phyloP scores from a whole-genome alignment of 2,329 filamentous ascomycete genomes.

The Pseudofabraea citricarpa region DNA sequence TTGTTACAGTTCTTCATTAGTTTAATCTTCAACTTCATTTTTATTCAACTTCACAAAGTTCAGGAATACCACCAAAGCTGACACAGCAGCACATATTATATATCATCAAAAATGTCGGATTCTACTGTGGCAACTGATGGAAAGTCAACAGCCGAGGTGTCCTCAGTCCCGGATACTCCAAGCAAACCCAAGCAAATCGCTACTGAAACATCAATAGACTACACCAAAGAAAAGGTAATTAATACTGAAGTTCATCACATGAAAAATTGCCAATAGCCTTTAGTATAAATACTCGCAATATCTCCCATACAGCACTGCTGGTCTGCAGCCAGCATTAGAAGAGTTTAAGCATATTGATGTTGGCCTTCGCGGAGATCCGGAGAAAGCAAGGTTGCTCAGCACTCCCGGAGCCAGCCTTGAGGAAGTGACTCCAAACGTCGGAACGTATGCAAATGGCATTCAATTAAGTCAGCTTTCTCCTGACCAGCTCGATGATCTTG shows the following conservation, averaged over 20 bases:
- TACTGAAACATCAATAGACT: not conserved
- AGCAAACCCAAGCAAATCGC: not conserved
- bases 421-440: constrained; percentile 26
- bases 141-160: too few species aligned
- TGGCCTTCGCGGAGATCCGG: constrained; percentile 65
- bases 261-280: not conserved
- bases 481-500: constrained; percentile 43
- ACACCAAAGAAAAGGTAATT: not conserved
- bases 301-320: not conserved
- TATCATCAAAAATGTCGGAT: not conserved
- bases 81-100: too few species aligned
- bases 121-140: too few species aligned
- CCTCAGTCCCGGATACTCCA: not conserved
- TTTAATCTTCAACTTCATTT: too few species aligned
- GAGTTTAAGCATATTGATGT: constrained; percentile 66
- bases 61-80: too few species aligned
- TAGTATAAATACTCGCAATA: not conserved
- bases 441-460: constrained; percentile 27
- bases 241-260: not conserved
- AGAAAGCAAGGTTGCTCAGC: constrained; percentile 63
- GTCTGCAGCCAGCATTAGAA: not conserved
- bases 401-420: constrained; percentile 45
- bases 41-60: too few species aligned
- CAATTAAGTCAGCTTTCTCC: constrained; percentile 39
- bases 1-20: too few species aligned